Base-by-base conservation (phyloP, 1,284 basidiomycete species). In the Microbotryum scabiosae region DNA sequence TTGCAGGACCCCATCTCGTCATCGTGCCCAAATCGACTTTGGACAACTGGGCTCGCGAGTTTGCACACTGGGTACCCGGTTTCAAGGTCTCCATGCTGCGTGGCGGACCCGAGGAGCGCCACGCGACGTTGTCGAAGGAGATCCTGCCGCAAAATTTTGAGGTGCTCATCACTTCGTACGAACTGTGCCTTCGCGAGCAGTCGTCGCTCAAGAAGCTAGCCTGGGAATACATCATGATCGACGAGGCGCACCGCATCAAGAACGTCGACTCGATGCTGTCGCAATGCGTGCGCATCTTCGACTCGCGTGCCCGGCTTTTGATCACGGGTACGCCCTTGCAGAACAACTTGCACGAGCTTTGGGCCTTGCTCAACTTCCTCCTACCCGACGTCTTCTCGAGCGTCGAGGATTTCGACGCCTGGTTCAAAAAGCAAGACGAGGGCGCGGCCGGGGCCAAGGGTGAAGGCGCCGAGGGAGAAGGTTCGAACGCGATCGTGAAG, bases 221-320 rank as follows among this genome's bases (percentile, higher is more conserved):
- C 0, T 98, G 97, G 81, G 90, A 96, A 77, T 98, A 98, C 78
- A 97, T 98, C 75, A 82, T 91, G 69, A 98, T 99, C 73, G 94
- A 99, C 78, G 96, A 99, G 77, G 96, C 94, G 1, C 96, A 98
- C 73, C 87, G 94, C 45, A 98, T 99, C 83, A 98, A 98, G 80
- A 98, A 98, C 72, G 92, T 94, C 71, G 91, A 98, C 74, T 97
- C 91, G 32, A 87, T 97, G 71, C 82, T 99, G 14, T 87, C 87
- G 20, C 91, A 97, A 77, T 97, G 98, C 71, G 92, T 98, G 57
- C 85, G 94, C 64, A 81, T 87, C 4, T 98, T 97, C 77, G 84
- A 84, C 69, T 89, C 87, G 51, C 84, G 94, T 48, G 90, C 90
- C 1, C 81, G 96, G 43, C 78, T 98, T 60, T 80, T 99, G 57